A percentile compares a stretch with the other conserved stretches of the same genome.
Evolutionary conservation across 495 filamentous ascomycete genomes (phyloP).

Genomic region (Clavariopsis aquatica): DNA sequence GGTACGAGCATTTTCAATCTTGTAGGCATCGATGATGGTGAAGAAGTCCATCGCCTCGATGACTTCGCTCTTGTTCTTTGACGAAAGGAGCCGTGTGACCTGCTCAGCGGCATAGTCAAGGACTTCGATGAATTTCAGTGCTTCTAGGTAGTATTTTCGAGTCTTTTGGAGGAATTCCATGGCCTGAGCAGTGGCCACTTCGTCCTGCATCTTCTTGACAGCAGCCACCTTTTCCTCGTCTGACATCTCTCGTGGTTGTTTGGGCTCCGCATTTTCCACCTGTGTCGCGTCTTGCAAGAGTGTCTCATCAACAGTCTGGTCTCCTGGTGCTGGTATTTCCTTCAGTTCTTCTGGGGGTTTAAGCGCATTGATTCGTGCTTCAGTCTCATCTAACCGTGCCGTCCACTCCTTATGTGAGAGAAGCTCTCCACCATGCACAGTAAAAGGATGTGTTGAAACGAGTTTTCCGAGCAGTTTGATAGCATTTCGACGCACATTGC

Average conservation of each 20-base stretch:
- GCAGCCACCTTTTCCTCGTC: slow-evolving; percentile 61
- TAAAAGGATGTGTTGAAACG: slow-evolving; percentile 91
- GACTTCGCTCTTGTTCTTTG: slow-evolving; percentile 95
- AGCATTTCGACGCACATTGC: slow-evolving; percentile 91
- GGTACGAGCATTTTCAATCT: slow-evolving; percentile 82
- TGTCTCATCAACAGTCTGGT: slow-evolving; percentile 67
- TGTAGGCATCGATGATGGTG: slow-evolving; percentile 89
- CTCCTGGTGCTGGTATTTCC: slow-evolving; percentile 54
- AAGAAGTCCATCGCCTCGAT: slow-evolving; percentile 99
- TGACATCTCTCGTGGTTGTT: slow-evolving; percentile 49
- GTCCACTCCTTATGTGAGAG: slow-evolving; percentile 83
- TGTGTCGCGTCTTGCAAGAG: slow-evolving; percentile 89
- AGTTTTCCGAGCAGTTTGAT: slow-evolving; percentile 88
- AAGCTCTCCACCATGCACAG: slow-evolving; percentile 77
- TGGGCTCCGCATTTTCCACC: slow-evolving; percentile 65
- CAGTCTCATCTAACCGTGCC: slow-evolving; percentile 72
- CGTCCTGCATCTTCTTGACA: slow-evolving; percentile 69
- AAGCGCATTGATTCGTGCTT: slow-evolving; percentile 76
- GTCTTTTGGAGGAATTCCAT: slow-evolving; percentile 85
- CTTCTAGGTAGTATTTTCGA: slow-evolving; percentile 84
- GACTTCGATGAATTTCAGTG: slow-evolving; percentile 92
- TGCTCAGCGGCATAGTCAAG: slow-evolving; percentile 75
- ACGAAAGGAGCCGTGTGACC: slow-evolving; percentile 83
- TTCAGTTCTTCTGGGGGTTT: slow-evolving; percentile 80
- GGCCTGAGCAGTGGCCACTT: slow-evolving; percentile 72